Percentiles rank a stretch among this genome's conserved stretches.
phyloP scores from a whole-genome alignment of 2,329 filamentous ascomycete species.

The Epichloe hybrida region DNA sequence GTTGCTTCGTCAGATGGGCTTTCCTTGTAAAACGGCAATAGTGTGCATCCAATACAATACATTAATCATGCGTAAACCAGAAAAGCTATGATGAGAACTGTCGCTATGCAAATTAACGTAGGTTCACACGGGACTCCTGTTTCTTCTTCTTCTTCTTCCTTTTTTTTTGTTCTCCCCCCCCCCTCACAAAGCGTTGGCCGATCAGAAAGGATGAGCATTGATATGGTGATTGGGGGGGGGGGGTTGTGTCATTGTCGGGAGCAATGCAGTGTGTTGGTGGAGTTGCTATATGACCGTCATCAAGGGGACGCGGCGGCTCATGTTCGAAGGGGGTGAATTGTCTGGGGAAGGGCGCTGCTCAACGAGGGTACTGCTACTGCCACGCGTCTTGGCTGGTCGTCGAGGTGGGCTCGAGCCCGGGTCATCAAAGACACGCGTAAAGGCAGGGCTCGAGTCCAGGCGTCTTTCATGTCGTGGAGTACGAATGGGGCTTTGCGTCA shows the following conservation, averaged over 20 bases:
- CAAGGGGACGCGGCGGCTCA: slow-evolving; percentile 44
- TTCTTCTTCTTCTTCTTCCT: slow-evolving; percentile 10
- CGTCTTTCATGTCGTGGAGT: slow-evolving; percentile 33
- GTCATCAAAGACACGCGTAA: slow-evolving; percentile 52
- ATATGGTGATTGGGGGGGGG: neutral
- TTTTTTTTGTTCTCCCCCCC: slow-evolving; percentile 3
- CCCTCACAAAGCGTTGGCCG: slow-evolving; percentile 10
- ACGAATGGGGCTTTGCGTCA: slow-evolving; percentile 40
- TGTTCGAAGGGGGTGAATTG: slow-evolving; percentile 35
- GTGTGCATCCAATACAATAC: neutral
- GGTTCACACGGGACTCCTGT: slow-evolving; percentile 10
- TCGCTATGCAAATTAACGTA: slow-evolving; percentile 25
- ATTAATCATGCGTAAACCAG: slow-evolving; percentile 2
- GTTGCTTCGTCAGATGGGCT: neutral
- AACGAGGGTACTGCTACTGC: slow-evolving; percentile 35
- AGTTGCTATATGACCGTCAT: slow-evolving; percentile 43
- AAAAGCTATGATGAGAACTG: slow-evolving; percentile 14
- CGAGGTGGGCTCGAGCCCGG: slow-evolving; percentile 42
- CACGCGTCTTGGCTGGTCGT: slow-evolving; percentile 36
- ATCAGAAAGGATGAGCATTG: neutral
- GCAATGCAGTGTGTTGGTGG: neutral
- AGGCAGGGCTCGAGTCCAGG: slow-evolving; percentile 49
- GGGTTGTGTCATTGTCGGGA: neutral
- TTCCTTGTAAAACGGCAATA: neutral
- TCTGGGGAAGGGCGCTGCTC: slow-evolving; percentile 36